Evolutionary conservation across 2,329 filamentous ascomycete species (phyloP).

Genomic region (Septoria petroselini): DNA sequence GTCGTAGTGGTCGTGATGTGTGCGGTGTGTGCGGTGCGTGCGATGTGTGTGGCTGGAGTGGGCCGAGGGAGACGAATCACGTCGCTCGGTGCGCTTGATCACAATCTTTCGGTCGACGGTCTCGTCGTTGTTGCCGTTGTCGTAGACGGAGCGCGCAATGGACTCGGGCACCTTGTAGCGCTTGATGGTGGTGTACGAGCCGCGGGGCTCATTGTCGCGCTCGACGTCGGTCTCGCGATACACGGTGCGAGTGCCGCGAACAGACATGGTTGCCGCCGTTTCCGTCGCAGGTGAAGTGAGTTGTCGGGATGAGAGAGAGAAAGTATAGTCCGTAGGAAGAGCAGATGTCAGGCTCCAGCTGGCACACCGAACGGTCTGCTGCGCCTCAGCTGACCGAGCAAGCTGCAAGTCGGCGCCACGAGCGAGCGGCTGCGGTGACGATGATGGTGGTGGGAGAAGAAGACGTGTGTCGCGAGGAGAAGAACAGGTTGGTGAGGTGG

Average conservation of each 20-base stretch:
- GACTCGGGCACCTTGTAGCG: conserved; percentile 57
- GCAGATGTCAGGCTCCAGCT: not conserved
- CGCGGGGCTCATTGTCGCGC: conserved; percentile 45
- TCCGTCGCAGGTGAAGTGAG: conserved; percentile 1
- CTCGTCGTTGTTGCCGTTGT: conserved; percentile 38
- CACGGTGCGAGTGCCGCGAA: conserved; percentile 38
- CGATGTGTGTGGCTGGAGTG: conserved; percentile 12
- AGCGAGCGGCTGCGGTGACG: not conserved
- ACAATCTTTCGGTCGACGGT: conserved; percentile 48
- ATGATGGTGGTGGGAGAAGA: not conserved
- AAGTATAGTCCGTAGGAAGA: not conserved
- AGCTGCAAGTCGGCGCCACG: conserved; percentile 1
- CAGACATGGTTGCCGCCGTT: conserved; percentile 35
- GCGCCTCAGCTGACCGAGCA: conserved; percentile 14
- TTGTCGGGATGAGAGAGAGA: not conserved
- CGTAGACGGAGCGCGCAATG: conserved; percentile 35
- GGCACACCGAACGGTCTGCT: conserved; percentile 7
- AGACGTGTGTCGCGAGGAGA: not conserved
- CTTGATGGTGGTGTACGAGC: conserved; percentile 56
- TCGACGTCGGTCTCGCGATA: conserved; percentile 47
- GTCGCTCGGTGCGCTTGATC: conserved; percentile 37
- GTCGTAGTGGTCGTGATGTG: conserved; percentile 19
- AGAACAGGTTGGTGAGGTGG: not conserved
- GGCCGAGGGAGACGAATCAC: conserved; percentile 22
- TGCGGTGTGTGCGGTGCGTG: conserved; percentile 15